phyloP scores from a whole-genome alignment of 768 basidiomycete species.

The Naematelia aurantialba region DNA sequence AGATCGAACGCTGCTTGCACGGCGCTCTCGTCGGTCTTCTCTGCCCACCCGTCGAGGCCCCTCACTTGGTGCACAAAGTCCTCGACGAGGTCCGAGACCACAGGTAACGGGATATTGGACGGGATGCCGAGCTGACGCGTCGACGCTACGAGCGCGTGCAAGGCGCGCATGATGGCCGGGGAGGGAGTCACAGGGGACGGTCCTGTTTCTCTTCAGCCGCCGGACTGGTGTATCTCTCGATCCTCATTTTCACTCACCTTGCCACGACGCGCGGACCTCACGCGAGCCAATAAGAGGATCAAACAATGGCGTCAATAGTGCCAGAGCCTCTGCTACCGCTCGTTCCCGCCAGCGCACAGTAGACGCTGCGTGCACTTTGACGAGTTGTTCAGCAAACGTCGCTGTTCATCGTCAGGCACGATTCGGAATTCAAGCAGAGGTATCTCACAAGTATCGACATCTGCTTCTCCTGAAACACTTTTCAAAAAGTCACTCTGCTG shows the following conservation, averaged over 20 bases:
- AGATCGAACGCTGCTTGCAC: constrained; percentile 34
- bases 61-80: constrained; percentile 22
- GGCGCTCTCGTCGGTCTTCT: constrained; percentile 9
- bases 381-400: constrained; percentile 1
- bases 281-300: constrained; percentile 13
- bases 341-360: constrained; percentile 22
- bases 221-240: background rate
- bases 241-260: constrained; percentile 19
- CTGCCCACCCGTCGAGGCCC: constrained; percentile 30
- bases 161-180: constrained; percentile 21
- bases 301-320: constrained; percentile 25
- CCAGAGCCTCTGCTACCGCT: constrained; percentile 20
- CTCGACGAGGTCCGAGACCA: constrained; percentile 18
- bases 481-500: constrained; percentile 20
- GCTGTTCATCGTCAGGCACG: background rate
- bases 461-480: constrained; percentile 14
- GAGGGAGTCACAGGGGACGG: constrained; percentile 30
- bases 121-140: constrained; percentile 31
- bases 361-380: constrained; percentile 22
- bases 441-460: constrained; percentile 21
- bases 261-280: constrained; percentile 34
- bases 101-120: constrained; percentile 8
- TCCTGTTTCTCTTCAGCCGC: constrained; percentile 15
- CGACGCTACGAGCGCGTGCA: constrained; percentile 27
- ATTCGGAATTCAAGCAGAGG: background rate